phyloP scores from a whole-genome alignment of 2,329 filamentous ascomycete genomes.

The Diaporthe caulivora region DNA sequence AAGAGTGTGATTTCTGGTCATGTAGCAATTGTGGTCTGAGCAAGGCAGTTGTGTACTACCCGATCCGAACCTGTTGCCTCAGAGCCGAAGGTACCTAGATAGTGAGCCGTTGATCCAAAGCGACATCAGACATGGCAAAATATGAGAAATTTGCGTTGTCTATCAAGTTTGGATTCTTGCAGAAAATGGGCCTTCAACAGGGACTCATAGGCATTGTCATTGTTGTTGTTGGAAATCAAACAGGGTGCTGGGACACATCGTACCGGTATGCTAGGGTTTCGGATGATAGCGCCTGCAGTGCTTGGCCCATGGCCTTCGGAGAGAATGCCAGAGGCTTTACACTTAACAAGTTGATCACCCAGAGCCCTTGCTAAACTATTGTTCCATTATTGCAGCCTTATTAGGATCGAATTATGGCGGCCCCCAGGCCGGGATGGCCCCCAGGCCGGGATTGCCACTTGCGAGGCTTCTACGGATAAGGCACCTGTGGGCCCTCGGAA shows the following conservation, averaged over 20 bases:
- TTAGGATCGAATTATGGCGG: conserved; percentile 3
- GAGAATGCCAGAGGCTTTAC: not conserved
- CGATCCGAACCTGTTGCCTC: not conserved
- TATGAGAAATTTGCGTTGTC: not conserved
- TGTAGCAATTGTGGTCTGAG: conserved; percentile 11
- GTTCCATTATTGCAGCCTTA: not conserved
- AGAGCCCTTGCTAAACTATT: not conserved
- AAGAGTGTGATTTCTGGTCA: not conserved
- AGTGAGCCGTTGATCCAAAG: not conserved
- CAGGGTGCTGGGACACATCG: not conserved
- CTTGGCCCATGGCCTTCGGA: not conserved
- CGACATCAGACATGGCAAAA: not conserved
- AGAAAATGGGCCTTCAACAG: too few relatives aligned
- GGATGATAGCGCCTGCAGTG: not conserved
- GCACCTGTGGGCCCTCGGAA: conserved; percentile 13
- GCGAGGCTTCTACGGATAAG: conserved; percentile 11
- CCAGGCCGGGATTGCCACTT: not conserved
- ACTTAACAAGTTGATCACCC: not conserved
- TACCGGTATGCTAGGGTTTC: not conserved
- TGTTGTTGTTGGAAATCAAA: not conserved
- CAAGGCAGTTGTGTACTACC: not conserved
- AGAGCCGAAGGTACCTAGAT: not conserved
- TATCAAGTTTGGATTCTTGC: not conserved
- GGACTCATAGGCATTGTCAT: not conserved
- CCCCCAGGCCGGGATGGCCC: too few relatives aligned